Base-by-base conservation (phyloP, 2,329 filamentous ascomycete genomes). In the Fusarium lateritium region DNA sequence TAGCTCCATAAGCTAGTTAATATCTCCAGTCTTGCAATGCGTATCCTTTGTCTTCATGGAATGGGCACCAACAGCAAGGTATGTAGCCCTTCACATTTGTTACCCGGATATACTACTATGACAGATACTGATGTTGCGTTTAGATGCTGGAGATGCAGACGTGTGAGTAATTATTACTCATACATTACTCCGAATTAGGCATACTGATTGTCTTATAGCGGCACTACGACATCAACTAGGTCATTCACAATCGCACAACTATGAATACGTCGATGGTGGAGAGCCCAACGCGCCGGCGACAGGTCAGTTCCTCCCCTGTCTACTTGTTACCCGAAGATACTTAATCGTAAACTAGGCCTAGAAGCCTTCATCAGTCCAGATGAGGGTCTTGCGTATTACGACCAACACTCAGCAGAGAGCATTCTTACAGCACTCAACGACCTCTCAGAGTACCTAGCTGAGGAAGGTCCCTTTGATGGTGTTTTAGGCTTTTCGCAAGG, bases 131-230 rank as follows among this genome's bases (percentile, higher is more conserved):
- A 50, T 6, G 8, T 6, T 10, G 21, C 17, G 1, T 17, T 7
- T 34, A 56, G 53, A 45, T 56, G 45, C 36, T 56, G 26, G 53
- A 51, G 44, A 56, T 56, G 53, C 53, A 56, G 26, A 56, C 53
- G 2, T 56, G 53, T 56, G 50, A 17, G 21, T 26, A 14, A 6
- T 36, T 15, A 7, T 8, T 10, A 17, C 17, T 7, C 33, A 17
- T 36, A 17, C 3, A 7, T n/a, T 17, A 3, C 0, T 40, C 4
- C 2, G 10, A 13, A 33, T 7, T 15, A 14, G 14, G 17, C 19
- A 31, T 7, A 51, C 17, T 51, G 26, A 56, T 21, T 7, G 13
- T 1, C 9, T 21, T 34, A 34, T 9, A 56, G 53, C 53, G 9
- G 53, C 53, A 3, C 44, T 56, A 19, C 44, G 53, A n/a, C 44